Conservation (phyloP, 2,329 filamentous ascomycete genomes). For the Hortaea sp. region DNA sequence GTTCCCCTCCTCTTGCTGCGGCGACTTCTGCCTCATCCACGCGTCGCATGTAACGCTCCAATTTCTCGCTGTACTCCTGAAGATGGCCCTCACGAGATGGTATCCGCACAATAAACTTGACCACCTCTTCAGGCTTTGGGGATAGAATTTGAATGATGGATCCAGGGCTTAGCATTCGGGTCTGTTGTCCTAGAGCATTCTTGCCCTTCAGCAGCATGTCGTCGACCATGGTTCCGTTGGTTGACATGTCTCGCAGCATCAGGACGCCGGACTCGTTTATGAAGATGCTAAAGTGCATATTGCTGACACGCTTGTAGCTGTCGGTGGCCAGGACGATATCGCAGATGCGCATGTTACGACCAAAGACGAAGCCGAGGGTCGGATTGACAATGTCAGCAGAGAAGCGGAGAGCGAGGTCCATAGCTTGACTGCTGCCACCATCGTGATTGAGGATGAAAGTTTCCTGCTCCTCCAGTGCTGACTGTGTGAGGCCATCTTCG, state of each 20-base stretch:
- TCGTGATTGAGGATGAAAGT: slow-evolving; percentile 22
- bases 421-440: slow-evolving; percentile 15
- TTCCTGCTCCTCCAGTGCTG: slow-evolving; percentile 18
- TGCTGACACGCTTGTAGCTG: slow-evolving; percentile 67
- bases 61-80: slow-evolving; percentile 56
- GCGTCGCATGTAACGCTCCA: slow-evolving; percentile 53
- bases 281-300: slow-evolving; percentile 91
- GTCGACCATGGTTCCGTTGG: slow-evolving; percentile 91
- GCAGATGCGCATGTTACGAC: slow-evolving; percentile 60
- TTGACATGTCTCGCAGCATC: slow-evolving; percentile 89
- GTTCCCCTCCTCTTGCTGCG: not conserved
- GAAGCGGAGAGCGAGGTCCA: slow-evolving; percentile 69
- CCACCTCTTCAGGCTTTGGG: slow-evolving; percentile 46
- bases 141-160: slow-evolving; percentile 61
- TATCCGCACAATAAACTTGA: slow-evolving; percentile 78
- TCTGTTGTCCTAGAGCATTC: slow-evolving; percentile 30
- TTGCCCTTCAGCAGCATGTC: slow-evolving; percentile 53
- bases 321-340: slow-evolving; percentile 63
- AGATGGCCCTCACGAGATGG: slow-evolving; percentile 61
- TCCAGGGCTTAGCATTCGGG: slow-evolving; percentile 60
- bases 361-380: slow-evolving; percentile 70
- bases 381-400: slow-evolving; percentile 63
- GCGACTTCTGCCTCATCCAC: slow-evolving; percentile 17
- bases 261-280: slow-evolving; percentile 75
- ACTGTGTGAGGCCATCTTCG: slow-evolving; percentile 21